phyloP scores from a whole-genome alignment of 495 filamentous ascomycete genomes.

The Aspergillus cristatus region DNA sequence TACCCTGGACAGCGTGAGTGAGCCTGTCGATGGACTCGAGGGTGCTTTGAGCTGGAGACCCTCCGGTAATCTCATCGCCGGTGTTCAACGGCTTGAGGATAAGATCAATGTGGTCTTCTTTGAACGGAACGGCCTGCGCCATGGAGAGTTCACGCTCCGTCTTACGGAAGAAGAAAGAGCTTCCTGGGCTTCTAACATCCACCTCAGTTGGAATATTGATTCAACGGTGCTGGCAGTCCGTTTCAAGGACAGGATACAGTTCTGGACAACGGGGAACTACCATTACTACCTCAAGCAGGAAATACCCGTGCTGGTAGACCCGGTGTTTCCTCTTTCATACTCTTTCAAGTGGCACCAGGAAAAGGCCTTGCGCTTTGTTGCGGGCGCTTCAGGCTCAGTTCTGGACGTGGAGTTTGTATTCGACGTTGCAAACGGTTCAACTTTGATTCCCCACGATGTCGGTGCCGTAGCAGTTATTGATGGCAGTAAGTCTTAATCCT shows the following conservation, averaged over 20 bases:
- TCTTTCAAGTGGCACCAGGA: slow-evolving; percentile 75
- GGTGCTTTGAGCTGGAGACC: slow-evolving; percentile 86
- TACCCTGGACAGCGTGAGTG: slow-evolving; percentile 78
- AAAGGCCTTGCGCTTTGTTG: slow-evolving; percentile 56
- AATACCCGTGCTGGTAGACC: slow-evolving; percentile 35
- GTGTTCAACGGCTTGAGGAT: slow-evolving; percentile 62
- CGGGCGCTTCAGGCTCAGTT: slow-evolving; percentile 38
- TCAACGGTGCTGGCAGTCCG: slow-evolving; percentile 82
- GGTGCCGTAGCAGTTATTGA: slow-evolving; percentile 84
- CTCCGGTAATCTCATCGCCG: slow-evolving; percentile 77
- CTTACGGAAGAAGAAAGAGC: slow-evolving; percentile 48
- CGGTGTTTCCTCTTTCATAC: slow-evolving; percentile 17
- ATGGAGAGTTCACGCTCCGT: slow-evolving; percentile 80
- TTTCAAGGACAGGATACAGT: slow-evolving; percentile 64
- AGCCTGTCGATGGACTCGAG: slow-evolving; percentile 86
- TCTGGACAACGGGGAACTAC: slow-evolving; percentile 98
- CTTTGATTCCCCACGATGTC: slow-evolving; percentile 61
- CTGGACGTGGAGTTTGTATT: slow-evolving; percentile 61
- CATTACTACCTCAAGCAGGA: slow-evolving; percentile 99
- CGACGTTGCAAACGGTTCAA: slow-evolving; percentile 56
- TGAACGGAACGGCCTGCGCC: slow-evolving; percentile 87
- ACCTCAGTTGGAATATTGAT: slow-evolving; percentile 78
- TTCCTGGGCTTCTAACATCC: slow-evolving; percentile 48
- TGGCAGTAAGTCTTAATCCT: slow-evolving; percentile 45
- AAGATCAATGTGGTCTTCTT: slow-evolving; percentile 86